Percentiles rank a stretch among this genome's conserved stretches.
phyloP scores from a whole-genome alignment of 2,329 filamentous ascomycete species.

The Ceratocystis alfenasii region DNA sequence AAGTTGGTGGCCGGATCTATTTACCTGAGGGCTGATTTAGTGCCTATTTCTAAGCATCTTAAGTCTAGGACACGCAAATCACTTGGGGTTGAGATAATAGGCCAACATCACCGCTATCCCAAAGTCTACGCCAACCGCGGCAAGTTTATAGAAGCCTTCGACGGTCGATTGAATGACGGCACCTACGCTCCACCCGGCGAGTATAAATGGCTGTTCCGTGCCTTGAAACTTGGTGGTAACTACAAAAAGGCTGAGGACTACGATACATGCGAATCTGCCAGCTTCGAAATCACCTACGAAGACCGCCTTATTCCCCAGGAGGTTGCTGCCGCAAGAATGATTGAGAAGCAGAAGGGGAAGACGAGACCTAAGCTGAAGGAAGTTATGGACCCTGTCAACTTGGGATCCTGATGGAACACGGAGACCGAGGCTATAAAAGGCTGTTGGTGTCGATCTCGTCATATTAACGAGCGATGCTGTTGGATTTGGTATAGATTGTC shows the following conservation, averaged over 20 bases:
- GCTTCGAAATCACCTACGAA: constrained; percentile 37
- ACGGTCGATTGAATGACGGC: constrained; percentile 38
- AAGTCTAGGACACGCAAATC: constrained; percentile 25
- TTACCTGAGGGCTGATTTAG: constrained; percentile 32
- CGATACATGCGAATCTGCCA: constrained; percentile 33
- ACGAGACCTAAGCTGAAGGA: neutral
- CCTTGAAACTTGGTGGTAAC: constrained; percentile 42
- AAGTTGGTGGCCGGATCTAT: constrained; percentile 33
- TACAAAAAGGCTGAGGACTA: constrained; percentile 35
- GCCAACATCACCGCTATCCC: constrained; percentile 36
- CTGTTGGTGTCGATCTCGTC: neutral
- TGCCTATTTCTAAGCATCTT: neutral
- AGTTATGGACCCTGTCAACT: neutral
- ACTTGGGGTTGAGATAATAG: constrained; percentile 34
- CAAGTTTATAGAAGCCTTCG: constrained; percentile 30
- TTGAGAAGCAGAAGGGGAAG: neutral
- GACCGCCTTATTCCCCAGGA: neutral
- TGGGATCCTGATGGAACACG: neutral
- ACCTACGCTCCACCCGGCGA: constrained; percentile 37
- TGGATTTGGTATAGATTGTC: neutral
- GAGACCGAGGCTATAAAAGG: neutral
- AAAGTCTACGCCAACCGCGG: constrained; percentile 25
- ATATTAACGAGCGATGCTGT: neutral
- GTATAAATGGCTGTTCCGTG: constrained; percentile 40
- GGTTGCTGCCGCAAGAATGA: neutral